Conservation (phyloP, 495 filamentous ascomycete genomes). For the Choiromyces venosus region DNA sequence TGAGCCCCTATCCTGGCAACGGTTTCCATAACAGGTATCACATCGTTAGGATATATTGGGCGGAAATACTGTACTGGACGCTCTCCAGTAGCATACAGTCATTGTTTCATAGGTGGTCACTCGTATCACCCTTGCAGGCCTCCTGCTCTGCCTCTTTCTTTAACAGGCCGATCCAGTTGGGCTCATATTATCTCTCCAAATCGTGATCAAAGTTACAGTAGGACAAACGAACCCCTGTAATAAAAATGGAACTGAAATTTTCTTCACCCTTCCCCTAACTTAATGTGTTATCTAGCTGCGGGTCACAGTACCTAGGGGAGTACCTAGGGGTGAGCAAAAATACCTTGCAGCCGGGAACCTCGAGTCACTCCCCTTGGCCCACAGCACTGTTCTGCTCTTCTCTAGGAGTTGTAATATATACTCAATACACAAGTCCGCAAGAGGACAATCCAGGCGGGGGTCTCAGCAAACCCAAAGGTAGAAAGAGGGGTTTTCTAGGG, state of each 20-base stretch:
- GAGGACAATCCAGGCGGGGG: too few species aligned
- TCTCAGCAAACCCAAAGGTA: too few species aligned
- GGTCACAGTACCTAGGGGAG: too few species aligned
- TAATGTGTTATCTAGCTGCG: neutral
- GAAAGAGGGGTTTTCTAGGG: too few species aligned
- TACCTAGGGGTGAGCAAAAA: neutral
- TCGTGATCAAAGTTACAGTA: neutral
- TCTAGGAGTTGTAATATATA: too few species aligned
- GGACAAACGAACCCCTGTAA: neutral
- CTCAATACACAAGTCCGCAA: neutral
- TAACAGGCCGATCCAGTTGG: neutral
- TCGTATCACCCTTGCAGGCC: neutral
- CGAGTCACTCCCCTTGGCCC: neutral
- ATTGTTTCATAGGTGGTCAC: neutral
- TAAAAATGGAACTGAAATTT: neutral
- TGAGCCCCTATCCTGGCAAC: too few species aligned
- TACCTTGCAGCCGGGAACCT: neutral
- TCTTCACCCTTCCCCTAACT: neutral
- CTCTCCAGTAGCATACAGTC: neutral
- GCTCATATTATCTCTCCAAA: neutral
- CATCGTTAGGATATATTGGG: neutral
- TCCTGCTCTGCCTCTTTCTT: neutral
- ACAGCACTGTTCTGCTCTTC: too few species aligned
- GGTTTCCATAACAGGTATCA: neutral
- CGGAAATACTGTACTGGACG: neutral